Conservation (phyloP, 139 green algal species). For the Coelastrella sp. region DNA sequence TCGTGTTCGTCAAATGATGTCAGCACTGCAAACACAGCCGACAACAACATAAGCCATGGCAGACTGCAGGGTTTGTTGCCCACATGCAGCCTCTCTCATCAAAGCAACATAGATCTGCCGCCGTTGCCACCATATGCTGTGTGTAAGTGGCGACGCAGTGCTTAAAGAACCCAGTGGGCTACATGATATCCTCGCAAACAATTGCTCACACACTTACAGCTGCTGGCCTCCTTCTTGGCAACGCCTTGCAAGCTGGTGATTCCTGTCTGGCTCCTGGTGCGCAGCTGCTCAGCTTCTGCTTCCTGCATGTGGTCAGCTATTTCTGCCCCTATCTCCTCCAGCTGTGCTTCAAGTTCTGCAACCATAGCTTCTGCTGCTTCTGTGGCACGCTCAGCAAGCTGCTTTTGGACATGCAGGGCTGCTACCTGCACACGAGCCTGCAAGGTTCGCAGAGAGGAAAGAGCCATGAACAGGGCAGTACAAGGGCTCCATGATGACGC, state of each 20-base stretch:
- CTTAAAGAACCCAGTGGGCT: too few species aligned
- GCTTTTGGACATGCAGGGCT: constrained; percentile 17
- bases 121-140: too few species aligned
- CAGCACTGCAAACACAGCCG: not conserved
- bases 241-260: not conserved
- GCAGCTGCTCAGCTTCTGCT: constrained; percentile 29
- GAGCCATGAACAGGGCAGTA: too few species aligned
- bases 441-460: not conserved
- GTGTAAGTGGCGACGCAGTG: too few species aligned
- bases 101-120: too few species aligned
- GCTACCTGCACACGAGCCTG: constrained; percentile 3
- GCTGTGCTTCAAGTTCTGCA: constrained; percentile 21
- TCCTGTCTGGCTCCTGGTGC: not conserved
- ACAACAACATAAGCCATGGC: not conserved
- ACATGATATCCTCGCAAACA: too few species aligned
- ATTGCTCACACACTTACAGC: not conserved
- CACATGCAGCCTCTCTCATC: not conserved
- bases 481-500: too few species aligned
- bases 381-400: constrained; percentile 22
- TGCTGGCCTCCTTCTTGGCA: not conserved
- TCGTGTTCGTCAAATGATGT: not conserved
- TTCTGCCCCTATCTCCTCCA: constrained; percentile 32
- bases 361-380: not conserved
- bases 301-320: constrained; percentile 39
- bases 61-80: not conserved